Evolutionary conservation across 192 early-diverging fungal species (phyloP).

Genomic region (Podila verticillata): DNA sequence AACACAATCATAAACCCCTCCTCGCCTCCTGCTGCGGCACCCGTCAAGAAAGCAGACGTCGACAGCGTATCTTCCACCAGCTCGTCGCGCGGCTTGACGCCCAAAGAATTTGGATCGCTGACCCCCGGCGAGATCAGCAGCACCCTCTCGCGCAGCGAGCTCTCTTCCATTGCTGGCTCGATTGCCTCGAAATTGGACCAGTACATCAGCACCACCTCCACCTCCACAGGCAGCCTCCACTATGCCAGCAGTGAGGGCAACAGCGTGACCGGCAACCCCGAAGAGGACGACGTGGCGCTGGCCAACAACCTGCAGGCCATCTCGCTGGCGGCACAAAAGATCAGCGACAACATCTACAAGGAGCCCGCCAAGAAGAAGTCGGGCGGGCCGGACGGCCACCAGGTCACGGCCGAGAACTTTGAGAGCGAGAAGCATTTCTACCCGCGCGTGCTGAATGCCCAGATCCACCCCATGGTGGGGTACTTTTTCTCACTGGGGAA

Average conservation of each 20-base stretch:
- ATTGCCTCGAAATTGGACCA: conserved; percentile 47
- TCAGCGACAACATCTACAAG: conserved; percentile 43
- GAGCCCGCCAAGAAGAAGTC: conserved; percentile 46
- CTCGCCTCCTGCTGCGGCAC: too few relatives aligned
- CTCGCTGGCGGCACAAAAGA: conserved; percentile 47
- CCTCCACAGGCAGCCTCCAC: background rate
- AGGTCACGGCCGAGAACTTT: conserved; percentile 59
- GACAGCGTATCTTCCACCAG: background rate
- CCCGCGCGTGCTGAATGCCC: conserved; percentile 87
- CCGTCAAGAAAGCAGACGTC: background rate
- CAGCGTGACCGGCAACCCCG: conserved; percentile 4
- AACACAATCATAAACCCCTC: too few relatives aligned
- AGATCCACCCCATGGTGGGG: conserved; percentile 87
- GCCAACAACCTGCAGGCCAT: conserved; percentile 48
- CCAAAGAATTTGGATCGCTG: conserved; percentile 14
- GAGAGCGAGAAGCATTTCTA: conserved; percentile 89
- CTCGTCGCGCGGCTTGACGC: background rate
- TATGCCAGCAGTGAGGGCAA: background rate
- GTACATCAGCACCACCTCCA: conserved; percentile 26
- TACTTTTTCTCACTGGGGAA: conserved; percentile 88
- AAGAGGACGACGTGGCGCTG: conserved; percentile 26
- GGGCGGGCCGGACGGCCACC: conserved; percentile 12
- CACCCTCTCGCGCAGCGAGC: conserved; percentile 35
- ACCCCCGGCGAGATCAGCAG: conserved; percentile 24
- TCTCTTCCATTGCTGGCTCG: conserved; percentile 40